phyloP scores from a whole-genome alignment of 2,329 filamentous ascomycete genomes.

The Aspergillus jensenii region DNA sequence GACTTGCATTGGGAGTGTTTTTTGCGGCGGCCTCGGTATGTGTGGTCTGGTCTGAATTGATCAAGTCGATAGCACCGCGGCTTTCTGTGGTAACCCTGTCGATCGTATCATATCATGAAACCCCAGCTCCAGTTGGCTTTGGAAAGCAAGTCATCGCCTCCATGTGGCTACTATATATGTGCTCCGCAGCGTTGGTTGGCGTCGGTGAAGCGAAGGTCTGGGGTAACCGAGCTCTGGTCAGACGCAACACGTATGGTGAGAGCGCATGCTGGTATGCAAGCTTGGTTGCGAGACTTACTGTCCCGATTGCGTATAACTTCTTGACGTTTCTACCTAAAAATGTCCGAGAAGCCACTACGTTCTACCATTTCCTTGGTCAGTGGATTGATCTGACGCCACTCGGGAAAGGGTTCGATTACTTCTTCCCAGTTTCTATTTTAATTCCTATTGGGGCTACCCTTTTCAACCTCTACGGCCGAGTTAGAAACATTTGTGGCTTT shows the following conservation, averaged over 20 bases:
- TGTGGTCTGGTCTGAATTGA: conserved; percentile 90
- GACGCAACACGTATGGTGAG: conserved; percentile 87
- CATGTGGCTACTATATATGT: conserved; percentile 96
- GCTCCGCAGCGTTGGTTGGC: conserved; percentile 78
- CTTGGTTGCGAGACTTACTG: conserved; percentile 87
- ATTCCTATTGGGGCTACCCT: conserved; percentile 80
- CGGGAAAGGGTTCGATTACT: conserved; percentile 78
- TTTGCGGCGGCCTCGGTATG: conserved; percentile 74
- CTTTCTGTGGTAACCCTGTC: conserved; percentile 68
- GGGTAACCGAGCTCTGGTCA: conserved; percentile 88
- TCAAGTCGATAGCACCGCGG: conserved; percentile 76
- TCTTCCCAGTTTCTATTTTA: conserved; percentile 86
- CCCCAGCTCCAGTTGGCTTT: conserved; percentile 76
- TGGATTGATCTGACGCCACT: conserved; percentile 81
- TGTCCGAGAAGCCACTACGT: conserved; percentile 75
- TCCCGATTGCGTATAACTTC: conserved; percentile 95
- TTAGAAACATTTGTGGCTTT: conserved; percentile 76
- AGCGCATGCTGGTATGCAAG: conserved; percentile 94
- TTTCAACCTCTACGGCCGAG: conserved; percentile 84
- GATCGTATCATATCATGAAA: conserved; percentile 66
- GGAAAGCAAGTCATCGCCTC: conserved; percentile 82
- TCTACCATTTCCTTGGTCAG: conserved; percentile 81
- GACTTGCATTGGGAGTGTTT: conserved; percentile 64
- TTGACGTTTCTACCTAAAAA: conserved; percentile 77
- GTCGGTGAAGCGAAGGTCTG: conserved; percentile 96